Percentiles rank a stretch among this genome's conserved stretches.
These are phyloP conservation scores for Leccinum solheimii DNA, from an alignment of 1,284 basidiomycete species.

Conservation along the genomic window DNA sequence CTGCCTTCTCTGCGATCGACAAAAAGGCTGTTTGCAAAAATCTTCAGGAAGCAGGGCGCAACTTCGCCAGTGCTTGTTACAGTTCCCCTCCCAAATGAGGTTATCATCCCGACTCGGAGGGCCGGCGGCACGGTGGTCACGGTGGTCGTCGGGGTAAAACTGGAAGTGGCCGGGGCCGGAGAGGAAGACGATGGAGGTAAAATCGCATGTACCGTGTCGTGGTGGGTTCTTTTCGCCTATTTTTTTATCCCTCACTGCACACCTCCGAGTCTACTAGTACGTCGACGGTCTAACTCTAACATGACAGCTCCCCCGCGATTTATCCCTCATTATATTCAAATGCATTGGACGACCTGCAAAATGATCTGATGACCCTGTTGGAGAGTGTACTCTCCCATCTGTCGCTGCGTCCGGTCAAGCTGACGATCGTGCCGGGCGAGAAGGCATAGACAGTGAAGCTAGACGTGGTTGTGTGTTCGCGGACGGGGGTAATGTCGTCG, in stretches of 20 bases:
- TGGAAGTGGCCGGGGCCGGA: conserved; percentile 63
- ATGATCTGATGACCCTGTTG: conserved; percentile 63
- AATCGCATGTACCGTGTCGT: conserved; percentile 67
- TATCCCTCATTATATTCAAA: conserved; percentile 43
- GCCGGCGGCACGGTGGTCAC: conserved; percentile 27
- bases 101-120: conserved; percentile 6
- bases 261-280: not conserved
- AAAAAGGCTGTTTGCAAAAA: conserved; percentile 71
- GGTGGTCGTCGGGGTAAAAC: conserved; percentile 53
- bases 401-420: conserved; percentile 61
- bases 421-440: conserved; percentile 60
- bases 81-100: conserved; percentile 12
- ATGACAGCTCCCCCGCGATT: not conserved
- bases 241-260: not conserved
- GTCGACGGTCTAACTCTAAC: not conserved
- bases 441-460: conserved; percentile 71
- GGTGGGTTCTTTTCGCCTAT: conserved; percentile 50
- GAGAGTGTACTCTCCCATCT: conserved; percentile 61
- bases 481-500: conserved; percentile 72
- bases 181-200: conserved; percentile 50
- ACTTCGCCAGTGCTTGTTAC: conserved; percentile 15
- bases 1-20: conserved; percentile 32
- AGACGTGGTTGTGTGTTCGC: conserved; percentile 65
- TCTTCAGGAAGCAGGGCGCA: conserved; percentile 66
- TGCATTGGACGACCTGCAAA: conserved; percentile 70